These are phyloP conservation scores for Blastobotrys petasosporus DNA, from an alignment of 1,139 yeast species.

Conservation along the genomic window DNA sequence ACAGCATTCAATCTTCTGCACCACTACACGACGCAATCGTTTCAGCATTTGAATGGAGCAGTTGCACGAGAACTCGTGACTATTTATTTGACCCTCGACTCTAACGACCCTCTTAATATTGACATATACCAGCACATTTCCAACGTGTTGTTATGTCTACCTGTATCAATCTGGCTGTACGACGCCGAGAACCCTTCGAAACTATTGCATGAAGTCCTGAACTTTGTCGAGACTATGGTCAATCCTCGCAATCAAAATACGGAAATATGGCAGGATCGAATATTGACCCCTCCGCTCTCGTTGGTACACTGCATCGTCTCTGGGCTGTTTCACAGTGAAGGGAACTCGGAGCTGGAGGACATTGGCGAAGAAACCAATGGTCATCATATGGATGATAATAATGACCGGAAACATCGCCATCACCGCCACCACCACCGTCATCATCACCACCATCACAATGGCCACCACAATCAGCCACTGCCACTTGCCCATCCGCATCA, in stretches of 20 bases:
- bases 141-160: conserved; percentile 17
- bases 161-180: conserved; percentile 16
- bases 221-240: conserved; percentile 12
- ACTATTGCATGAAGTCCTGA: conserved; percentile 9
- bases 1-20: conserved; percentile 21
- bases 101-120: conserved; percentile 8
- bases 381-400: too few species aligned
- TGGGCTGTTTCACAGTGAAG: conserved; percentile 8
- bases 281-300: conserved; percentile 16
- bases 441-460: conserved; percentile 5
- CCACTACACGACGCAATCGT: conserved; percentile 17
- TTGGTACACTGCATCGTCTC: conserved; percentile 15
- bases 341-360: not conserved
- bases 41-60: conserved; percentile 12
- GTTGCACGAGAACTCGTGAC: conserved; percentile 14
- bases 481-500: not conserved
- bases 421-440: conserved; percentile 10
- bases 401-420: conserved; percentile 2
- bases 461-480: conserved; percentile 1
- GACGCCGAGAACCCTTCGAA: conserved; percentile 5
- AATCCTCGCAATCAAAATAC: conserved; percentile 9
- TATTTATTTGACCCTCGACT: conserved; percentile 12
- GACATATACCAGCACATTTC: conserved; percentile 18
- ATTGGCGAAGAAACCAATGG: not conserved
- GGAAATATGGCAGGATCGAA: conserved; percentile 14